phyloP scores from a whole-genome alignment of 2,329 filamentous ascomycete species.

The Diplodia scrobiculata region DNA sequence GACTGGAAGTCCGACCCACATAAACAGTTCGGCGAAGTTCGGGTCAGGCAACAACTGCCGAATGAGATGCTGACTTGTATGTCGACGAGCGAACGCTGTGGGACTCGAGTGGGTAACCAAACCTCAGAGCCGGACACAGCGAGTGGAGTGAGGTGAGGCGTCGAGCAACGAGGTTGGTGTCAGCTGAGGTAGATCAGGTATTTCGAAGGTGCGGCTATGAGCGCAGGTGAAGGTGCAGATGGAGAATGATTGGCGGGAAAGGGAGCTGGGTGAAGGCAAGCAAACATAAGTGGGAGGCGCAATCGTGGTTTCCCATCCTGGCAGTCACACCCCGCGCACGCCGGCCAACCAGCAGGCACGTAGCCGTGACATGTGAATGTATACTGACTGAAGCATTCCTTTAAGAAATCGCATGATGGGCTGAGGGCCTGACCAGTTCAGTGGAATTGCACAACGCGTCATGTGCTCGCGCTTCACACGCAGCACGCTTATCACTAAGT shows the following conservation, averaged over 20 bases:
- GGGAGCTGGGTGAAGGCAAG: not conserved
- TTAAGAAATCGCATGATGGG: not conserved
- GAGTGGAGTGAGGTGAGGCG: not conserved
- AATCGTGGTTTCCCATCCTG: not conserved
- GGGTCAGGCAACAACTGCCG: not conserved
- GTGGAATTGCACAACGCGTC: not conserved
- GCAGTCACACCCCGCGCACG: not conserved
- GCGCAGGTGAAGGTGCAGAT: not conserved
- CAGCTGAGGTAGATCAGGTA: not conserved
- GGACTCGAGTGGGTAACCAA: not conserved
- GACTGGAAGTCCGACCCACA: slow-evolving; percentile 8
- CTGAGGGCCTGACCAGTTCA: not conserved
- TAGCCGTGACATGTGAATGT: not conserved
- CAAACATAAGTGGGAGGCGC: not conserved
- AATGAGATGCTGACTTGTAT: not conserved
- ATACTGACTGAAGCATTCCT: not conserved
- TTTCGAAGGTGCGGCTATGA: not conserved
- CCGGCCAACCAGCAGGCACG: not conserved
- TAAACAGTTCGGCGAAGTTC: not conserved
- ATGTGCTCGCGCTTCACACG: not conserved
- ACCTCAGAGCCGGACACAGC: not conserved
- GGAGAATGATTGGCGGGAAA: not conserved
- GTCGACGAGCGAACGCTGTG: not conserved
- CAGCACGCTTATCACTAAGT: not conserved
- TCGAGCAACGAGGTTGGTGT: not conserved